These are phyloP conservation scores for Macroventuria anomochaeta DNA, from an alignment of 2,329 filamentous ascomycete genomes.

Conservation along the genomic window DNA sequence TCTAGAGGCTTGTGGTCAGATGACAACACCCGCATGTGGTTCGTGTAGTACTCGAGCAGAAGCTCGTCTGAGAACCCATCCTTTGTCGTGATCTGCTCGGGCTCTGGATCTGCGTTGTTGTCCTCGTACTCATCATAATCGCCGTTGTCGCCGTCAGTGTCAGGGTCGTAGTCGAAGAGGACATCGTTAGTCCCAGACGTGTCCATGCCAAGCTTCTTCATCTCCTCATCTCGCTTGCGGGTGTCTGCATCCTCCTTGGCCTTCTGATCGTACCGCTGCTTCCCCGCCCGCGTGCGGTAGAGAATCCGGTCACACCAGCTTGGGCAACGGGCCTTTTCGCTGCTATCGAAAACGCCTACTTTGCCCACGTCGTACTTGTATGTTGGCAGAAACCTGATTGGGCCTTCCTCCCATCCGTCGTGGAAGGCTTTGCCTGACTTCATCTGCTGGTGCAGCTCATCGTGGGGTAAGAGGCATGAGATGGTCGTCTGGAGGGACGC, in stretches of 20 bases:
- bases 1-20: constrained; percentile 95
- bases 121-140: constrained; percentile 45
- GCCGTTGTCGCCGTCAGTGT: constrained; percentile 69
- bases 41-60: constrained; percentile 73
- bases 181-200: constrained; percentile 79
- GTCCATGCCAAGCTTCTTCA: constrained; percentile 80
- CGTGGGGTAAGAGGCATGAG: constrained; percentile 84
- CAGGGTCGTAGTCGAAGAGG: constrained; percentile 88
- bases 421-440: constrained; percentile 80
- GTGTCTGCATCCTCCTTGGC: constrained; percentile 69
- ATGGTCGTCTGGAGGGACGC: constrained; percentile 88
- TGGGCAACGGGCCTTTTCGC: constrained; percentile 89
- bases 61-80: constrained; percentile 65
- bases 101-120: constrained; percentile 49
- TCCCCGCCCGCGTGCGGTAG: constrained; percentile 77
- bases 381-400: constrained; percentile 86
- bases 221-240: constrained; percentile 78
- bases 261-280: constrained; percentile 68
- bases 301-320: constrained; percentile 98
- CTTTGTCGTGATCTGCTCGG: constrained; percentile 62
- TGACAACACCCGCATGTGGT: constrained; percentile 86
- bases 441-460: constrained; percentile 81
- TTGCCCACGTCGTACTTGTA: constrained; percentile 99
- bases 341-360: constrained; percentile 89
- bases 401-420: constrained; percentile 89